Evolutionary conservation across 768 basidiomycete genomes (phyloP).

Genomic region (Hericium erinaceus): DNA sequence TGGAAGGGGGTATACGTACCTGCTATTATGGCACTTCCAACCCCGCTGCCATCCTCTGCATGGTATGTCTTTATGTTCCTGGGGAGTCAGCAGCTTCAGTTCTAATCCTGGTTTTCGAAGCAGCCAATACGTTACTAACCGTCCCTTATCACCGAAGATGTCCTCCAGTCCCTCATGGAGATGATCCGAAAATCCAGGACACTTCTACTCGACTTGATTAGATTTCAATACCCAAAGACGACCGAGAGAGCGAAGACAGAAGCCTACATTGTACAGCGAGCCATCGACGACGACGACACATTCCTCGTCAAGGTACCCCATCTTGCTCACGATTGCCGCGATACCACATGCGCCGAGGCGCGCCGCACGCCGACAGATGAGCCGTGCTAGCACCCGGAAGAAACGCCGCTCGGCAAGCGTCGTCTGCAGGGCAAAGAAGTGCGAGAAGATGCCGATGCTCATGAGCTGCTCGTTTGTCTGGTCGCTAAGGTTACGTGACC

Average conservation of each 20-base stretch:
- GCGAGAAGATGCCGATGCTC: constrained; percentile 93
- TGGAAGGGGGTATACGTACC: constrained; percentile 29
- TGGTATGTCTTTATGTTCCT: constrained; percentile 72
- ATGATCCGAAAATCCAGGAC: constrained; percentile 89
- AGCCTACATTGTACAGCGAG: constrained; percentile 80
- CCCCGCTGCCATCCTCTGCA: constrained; percentile 88
- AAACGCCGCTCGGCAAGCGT: constrained; percentile 95
- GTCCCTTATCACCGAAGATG: constrained; percentile 93
- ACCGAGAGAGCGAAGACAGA: neutral
- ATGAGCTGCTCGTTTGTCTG: constrained; percentile 94
- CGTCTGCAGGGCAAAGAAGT: constrained; percentile 95
- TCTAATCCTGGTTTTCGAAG: neutral
- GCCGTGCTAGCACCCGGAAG: constrained; percentile 86
- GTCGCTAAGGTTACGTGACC: constrained; percentile 44
- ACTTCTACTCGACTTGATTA: constrained; percentile 57
- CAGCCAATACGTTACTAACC: constrained; percentile 35
- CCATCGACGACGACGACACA: constrained; percentile 93
- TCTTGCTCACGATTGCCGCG: constrained; percentile 91
- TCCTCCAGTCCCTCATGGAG: constrained; percentile 90
- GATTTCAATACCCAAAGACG: neutral
- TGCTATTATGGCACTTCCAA: constrained; percentile 95
- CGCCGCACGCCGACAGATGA: constrained; percentile 85
- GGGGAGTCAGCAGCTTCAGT: neutral
- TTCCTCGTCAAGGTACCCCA: constrained; percentile 86
- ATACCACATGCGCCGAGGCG: constrained; percentile 92